Percentiles rank a stretch among this genome's conserved stretches.
Evolutionary conservation across 2,329 filamentous ascomycete genomes (phyloP).

Genomic region (Parafenestella ontariensis): DNA sequence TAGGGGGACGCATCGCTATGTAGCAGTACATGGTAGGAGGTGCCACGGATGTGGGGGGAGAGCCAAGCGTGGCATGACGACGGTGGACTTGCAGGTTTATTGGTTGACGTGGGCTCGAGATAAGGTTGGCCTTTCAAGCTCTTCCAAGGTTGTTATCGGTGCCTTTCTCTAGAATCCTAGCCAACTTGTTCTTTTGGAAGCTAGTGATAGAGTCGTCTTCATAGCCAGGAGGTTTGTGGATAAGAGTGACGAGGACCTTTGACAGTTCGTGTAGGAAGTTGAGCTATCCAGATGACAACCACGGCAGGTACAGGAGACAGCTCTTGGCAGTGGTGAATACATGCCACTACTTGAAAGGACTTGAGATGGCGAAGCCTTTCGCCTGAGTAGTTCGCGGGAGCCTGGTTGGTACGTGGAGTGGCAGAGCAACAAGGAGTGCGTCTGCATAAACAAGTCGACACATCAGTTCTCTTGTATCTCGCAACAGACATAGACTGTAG

Average conservation of each 20-base stretch:
- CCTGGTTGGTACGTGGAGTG: no score
- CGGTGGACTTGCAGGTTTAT: neutral
- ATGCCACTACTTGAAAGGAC: no score
- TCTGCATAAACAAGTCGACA: neutral
- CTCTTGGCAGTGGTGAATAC: no score
- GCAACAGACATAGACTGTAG: neutral
- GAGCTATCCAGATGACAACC: no score
- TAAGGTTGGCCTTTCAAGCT: neutral
- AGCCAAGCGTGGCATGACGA: neutral
- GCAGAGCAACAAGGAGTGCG: neutral
- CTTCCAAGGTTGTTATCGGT: no score
- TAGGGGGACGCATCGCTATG: conserved; percentile 8
- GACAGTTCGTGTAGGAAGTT: neutral
- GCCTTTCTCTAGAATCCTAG: neutral
- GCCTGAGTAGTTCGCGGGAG: no score
- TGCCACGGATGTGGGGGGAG: conserved; percentile 7
- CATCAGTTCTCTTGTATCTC: neutral
- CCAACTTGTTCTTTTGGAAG: neutral
- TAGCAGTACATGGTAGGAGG: conserved; percentile 11
- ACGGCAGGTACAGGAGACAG: no score
- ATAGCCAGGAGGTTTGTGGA: no score
- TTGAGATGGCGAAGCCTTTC: no score
- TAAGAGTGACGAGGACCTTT: neutral
- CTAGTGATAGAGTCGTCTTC: neutral
- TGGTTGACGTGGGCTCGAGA: neutral